phyloP scores from a whole-genome alignment of 768 basidiomycete genomes.

The Termitomyces sp. region DNA sequence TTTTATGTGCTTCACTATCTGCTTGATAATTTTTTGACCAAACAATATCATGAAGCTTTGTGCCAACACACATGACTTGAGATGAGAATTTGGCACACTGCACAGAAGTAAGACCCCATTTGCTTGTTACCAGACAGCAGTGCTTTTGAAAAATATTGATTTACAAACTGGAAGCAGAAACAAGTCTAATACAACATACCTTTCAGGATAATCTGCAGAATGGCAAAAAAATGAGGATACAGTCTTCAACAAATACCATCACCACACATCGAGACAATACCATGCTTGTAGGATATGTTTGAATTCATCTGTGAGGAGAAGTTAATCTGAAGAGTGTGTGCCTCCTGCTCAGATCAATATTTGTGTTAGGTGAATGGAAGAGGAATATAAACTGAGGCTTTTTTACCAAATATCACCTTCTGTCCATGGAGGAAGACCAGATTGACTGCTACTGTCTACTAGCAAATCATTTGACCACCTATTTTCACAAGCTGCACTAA shows the following conservation, averaged over 20 bases:
- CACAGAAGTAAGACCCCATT: no score
- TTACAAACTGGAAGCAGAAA: not conserved
- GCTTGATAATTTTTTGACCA: no score
- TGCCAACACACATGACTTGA: no score
- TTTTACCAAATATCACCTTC: not conserved
- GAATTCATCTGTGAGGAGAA: not conserved
- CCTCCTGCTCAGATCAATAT: not conserved
- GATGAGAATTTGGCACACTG: no score
- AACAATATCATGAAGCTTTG: no score
- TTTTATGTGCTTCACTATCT: no score
- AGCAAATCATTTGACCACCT: not conserved
- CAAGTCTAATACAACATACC: no score
- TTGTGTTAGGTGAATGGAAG: not conserved
- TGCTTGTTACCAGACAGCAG: no score
- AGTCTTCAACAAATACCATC: not conserved
- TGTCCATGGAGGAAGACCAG: no score
- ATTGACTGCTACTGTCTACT: not conserved
- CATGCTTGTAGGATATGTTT: no score
- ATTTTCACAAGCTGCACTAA: not conserved
- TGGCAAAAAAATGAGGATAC: not conserved
- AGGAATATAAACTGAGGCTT: not conserved
- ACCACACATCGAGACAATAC: not conserved
- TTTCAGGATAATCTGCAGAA: no score
- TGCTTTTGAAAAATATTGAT: no score
- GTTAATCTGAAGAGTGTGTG: not conserved